Conservation (phyloP, 176 grass and related monocot genomes). For the Phyllostachys edulis region DNA sequence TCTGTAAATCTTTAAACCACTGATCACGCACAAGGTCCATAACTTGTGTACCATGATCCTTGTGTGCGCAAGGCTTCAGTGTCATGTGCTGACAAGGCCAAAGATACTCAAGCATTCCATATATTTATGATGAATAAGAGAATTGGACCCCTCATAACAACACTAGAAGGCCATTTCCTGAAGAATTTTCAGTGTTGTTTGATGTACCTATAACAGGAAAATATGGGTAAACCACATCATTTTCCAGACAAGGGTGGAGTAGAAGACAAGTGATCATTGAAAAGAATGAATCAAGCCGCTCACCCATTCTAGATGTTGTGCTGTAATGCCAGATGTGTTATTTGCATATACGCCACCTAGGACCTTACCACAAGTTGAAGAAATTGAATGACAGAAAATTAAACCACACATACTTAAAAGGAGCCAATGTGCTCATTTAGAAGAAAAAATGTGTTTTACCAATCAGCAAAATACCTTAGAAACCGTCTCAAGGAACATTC, state of each 20-base stretch:
- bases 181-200: slow-evolving; percentile 82
- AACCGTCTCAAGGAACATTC: slow-evolving; percentile 94
- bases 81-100: neutral
- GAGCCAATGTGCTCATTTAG: neutral
- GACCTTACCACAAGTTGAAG: slow-evolving; percentile 49
- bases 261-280: neutral
- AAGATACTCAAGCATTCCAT: neutral
- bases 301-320: slow-evolving; percentile 97
- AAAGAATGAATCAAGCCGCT: slow-evolving; percentile 9
- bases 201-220: slow-evolving; percentile 56
- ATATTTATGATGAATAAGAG: neutral
- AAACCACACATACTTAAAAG: neutral
- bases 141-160: neutral
- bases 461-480: slow-evolving; percentile 60
- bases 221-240: neutral
- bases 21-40: neutral
- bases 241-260: neutral
- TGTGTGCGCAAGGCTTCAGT: neutral
- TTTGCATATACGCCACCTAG: slow-evolving; percentile 76
- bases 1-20: neutral
- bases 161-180: slow-evolving; percentile 85
- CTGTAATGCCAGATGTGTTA: slow-evolving; percentile 82
- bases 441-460: neutral
- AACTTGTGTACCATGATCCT: neutral
- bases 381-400: neutral